Evolutionary conservation across 805 yeast genomes (phyloP), one percentile per base, ranked within the genome.

Genomic region (Ogataea minuta): DNA sequence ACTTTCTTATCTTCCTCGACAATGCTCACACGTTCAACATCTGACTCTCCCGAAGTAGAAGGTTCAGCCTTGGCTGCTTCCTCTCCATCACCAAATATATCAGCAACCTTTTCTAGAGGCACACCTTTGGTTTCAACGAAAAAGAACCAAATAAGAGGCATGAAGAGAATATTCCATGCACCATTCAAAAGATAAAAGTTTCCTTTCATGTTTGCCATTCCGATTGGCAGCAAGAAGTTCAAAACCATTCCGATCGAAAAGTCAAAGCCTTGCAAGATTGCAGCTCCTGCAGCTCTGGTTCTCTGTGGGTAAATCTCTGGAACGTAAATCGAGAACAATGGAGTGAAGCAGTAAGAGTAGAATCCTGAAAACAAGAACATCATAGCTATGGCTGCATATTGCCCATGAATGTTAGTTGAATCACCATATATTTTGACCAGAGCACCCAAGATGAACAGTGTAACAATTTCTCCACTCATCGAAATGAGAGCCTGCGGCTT

Each of bases 351-450:
- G 28, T 64, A 55, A 49, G 69, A 62, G 56, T 71, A 73, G 23
- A 63, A 59, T 34, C 59, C 54, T 54, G 67, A 64, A 66, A 62
- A 71, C 28, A 74, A 49, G 66, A 72, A 74, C 42, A 76, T 73
- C 76, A 74, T 69, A 8, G 75, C 74, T 25, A 54, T 27, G 11
- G 49, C 43, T 24, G 43, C 47, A 41, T 52, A 36, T 39, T 46
- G 43, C 24, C 44, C 36, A 24, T 79, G 72, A 16, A 35, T 39
- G 13, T 49, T 41, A 2, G 32, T 19, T 9, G 41, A 40, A 21
- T 37, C 37, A 13, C 43, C 45, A 27, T 33, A 42, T 4, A 23
- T 23, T 17, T 42, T 44, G 8, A 45, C 33, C 30, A 54, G 43
- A 9, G 48, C 57, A 17, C 54, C 57, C n/a, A 54, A 19, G 9